These are phyloP conservation scores for Trichoderma pleuroti DNA, from an alignment of 2,329 filamentous ascomycete species.

Conservation along the genomic window DNA sequence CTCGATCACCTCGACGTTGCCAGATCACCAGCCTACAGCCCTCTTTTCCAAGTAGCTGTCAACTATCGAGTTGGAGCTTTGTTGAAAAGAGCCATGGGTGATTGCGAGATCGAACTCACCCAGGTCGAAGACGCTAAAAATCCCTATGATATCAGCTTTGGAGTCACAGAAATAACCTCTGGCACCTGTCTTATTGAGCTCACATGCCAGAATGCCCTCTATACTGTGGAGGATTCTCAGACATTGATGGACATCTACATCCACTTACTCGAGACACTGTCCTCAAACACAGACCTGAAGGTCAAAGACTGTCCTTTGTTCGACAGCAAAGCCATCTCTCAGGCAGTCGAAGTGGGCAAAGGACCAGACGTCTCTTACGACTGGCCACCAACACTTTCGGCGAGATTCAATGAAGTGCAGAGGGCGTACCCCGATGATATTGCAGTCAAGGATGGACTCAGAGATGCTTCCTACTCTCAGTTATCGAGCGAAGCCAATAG, in stretches of 20 bases:
- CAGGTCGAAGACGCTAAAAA: neutral
- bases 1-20: neutral
- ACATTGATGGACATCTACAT: neutral
- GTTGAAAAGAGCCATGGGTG: neutral
- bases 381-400: neutral
- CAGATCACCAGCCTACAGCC: neutral
- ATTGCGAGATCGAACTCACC: neutral
- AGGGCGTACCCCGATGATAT: neutral
- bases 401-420: neutral
- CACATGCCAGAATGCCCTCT: neutral
- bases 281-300: neutral
- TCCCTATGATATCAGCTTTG: neutral
- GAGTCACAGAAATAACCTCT: neutral
- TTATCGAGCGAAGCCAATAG: neutral
- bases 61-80: neutral
- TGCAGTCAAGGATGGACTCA: neutral
- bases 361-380: neutral
- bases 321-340: neutral
- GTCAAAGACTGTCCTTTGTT: neutral
- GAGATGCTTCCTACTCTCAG: neutral
- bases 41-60: neutral
- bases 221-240: neutral
- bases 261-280: neutral
- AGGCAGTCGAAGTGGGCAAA: neutral
- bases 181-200: neutral